Evolutionary conservation across 495 filamentous ascomycete genomes (phyloP).

Genomic region (Trichoderma gamsii): DNA sequence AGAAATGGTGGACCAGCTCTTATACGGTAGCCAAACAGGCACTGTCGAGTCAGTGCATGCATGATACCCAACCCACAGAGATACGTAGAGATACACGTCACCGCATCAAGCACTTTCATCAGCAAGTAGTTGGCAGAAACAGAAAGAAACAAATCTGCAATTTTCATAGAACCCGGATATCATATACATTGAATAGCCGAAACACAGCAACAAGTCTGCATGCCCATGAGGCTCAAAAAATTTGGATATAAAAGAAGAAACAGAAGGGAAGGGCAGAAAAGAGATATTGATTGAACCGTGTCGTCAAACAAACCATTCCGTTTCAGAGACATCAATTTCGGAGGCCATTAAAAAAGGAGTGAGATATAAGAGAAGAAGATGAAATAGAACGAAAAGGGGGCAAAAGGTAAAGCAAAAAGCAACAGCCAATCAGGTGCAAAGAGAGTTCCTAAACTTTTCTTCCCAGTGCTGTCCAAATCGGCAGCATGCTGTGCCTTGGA

Average conservation of each 20-base stretch:
- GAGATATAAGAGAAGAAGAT: neutral
- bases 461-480: neutral
- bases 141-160: neutral
- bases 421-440: neutral
- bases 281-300: neutral
- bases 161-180: conserved; percentile 1
- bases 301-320: neutral
- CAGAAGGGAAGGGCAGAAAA: neutral
- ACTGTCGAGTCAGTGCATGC: too few species aligned
- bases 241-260: neutral
- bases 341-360: neutral
- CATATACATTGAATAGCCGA: neutral
- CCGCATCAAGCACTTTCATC: neutral
- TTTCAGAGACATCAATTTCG: neutral
- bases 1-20: conserved; percentile 67
- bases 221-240: neutral
- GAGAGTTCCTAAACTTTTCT: neutral
- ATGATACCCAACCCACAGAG: too few species aligned
- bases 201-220: neutral
- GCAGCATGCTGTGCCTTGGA: neutral
- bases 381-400: neutral
- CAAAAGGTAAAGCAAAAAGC: neutral
- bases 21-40: conserved; percentile 27
- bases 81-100: too few species aligned
- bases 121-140: neutral